Base-by-base conservation (phyloP, 805 yeast species). In the Spathaspora arborariae region DNA sequence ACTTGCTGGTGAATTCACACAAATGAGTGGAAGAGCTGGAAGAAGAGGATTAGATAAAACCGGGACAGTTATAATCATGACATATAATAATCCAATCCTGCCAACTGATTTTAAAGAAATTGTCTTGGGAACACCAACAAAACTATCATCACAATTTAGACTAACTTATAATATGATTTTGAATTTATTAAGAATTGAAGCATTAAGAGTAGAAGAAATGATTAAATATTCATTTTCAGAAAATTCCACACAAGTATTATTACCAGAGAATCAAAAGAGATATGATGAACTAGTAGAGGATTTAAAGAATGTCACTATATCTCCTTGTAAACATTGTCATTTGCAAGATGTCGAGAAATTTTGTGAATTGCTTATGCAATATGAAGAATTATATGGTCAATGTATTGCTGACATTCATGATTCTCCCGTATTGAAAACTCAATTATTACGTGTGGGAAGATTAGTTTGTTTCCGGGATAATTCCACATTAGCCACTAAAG, bases 11-110 rank as follows among this genome's bases (percentile, higher is more conserved):
- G 99, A 94, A 63, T 94, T 92, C 62, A 94, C 98, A 0, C 99
- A 92, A 67, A 94, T 94, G 99, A 91, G 97, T 0, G 99, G 99
- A 39, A 80, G 99, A 65, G 99, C 99, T 0, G 99, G 99, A 50
- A 82, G 99, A 69, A 82, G 99, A 73, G 99, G 99, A 30, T 70
- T 94, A 53, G 99, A 94, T 70, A 70, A 82, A 18, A 88, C 87
- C 0, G 99, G 99, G 60, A 92, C 97, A 0, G 99, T 94, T 10
- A 89, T 94, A 51, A 81, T 91, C 5, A 89, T 94, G 95, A 76
- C 95, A 2, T 87, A 84, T 57, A 82, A 78, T 42, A 78, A 79
- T 20, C 88, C 94, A 0, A 56, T 84, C 16, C 72, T 74, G 4
- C 72, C 72, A 16, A 60, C 74, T 0, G 78, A 81, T 13, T 80